A percentile compares a stretch with the other conserved stretches of the same genome.
phyloP scores from a whole-genome alignment of 805 yeast genomes.

The Lipomyces yamanashiensis region DNA sequence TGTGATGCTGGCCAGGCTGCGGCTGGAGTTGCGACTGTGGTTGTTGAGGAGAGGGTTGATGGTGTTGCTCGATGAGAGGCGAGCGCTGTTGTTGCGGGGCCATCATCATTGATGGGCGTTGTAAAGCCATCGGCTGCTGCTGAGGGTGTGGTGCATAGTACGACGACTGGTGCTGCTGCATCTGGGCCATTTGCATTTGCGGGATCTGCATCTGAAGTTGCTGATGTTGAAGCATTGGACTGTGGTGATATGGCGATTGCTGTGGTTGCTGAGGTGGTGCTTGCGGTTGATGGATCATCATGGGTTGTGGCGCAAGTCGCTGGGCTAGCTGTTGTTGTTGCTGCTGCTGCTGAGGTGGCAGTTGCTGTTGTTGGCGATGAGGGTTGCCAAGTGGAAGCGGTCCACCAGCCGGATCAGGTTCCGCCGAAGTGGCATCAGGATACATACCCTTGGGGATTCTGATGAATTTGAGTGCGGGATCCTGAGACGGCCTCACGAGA shows the following conservation, averaged over 20 bases:
- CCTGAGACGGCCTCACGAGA: slow-evolving; percentile 53
- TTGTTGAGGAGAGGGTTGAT: slow-evolving; percentile 26
- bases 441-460: slow-evolving; percentile 47
- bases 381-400: slow-evolving; percentile 17
- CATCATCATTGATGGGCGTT: not conserved
- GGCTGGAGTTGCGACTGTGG: slow-evolving; percentile 25
- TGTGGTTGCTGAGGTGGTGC: slow-evolving; percentile 22
- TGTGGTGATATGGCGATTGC: not conserved
- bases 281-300: slow-evolving; percentile 5
- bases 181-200: slow-evolving; percentile 1
- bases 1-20: slow-evolving; percentile 23
- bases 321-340: slow-evolving; percentile 12
- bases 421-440: slow-evolving; percentile 45
- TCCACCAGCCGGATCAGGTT: slow-evolving; percentile 12
- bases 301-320: slow-evolving; percentile 1
- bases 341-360: slow-evolving; percentile 10
- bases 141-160: slow-evolving; percentile 20
- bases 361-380: slow-evolving; percentile 19
- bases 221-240: slow-evolving; percentile 18
- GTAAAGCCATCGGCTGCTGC: slow-evolving; percentile 19
- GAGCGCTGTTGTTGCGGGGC: not conserved
- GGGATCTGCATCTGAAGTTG: slow-evolving; percentile 22
- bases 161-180: slow-evolving; percentile 13
- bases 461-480: slow-evolving; percentile 47
- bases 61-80: slow-evolving; percentile 19